Conservation (phyloP, 1,139 yeast species). For the Magnusiomyces ingens region DNA sequence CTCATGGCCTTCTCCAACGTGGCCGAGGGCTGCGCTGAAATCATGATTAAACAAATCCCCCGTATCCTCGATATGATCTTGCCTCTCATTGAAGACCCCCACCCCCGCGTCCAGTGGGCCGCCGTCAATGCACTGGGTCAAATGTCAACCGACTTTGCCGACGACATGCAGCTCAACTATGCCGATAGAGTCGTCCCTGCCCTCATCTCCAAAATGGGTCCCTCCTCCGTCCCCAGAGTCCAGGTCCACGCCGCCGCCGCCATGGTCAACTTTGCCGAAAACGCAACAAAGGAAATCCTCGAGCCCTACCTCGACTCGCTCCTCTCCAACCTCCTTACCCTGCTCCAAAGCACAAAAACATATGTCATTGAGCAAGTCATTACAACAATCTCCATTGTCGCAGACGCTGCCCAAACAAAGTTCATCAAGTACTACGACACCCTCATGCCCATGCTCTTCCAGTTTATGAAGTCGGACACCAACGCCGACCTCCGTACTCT, state of each 20-base stretch:
- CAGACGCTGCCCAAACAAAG: conserved; percentile 92
- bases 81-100: conserved; percentile 75
- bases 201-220: conserved; percentile 69
- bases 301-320: conserved; percentile 87
- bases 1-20: conserved; percentile 94
- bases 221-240: conserved; percentile 73
- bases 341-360: conserved; percentile 77
- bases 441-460: conserved; percentile 80
- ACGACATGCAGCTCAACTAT: conserved; percentile 71
- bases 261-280: conserved; percentile 87
- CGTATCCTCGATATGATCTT: conserved; percentile 74
- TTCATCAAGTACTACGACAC: conserved; percentile 91
- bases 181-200: conserved; percentile 82
- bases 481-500: conserved; percentile 73
- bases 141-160: conserved; percentile 96
- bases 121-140: conserved; percentile 96
- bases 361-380: conserved; percentile 96
- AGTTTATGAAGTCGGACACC: conserved; percentile 71
- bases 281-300: conserved; percentile 76
- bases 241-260: conserved; percentile 99
- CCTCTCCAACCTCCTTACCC: conserved; percentile 61
- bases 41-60: conserved; percentile 74
- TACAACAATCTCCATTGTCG: conserved; percentile 94
- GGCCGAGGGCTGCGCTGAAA: conserved; percentile 95
- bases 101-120: conserved; percentile 94